These are phyloP conservation scores for Litsea cubeba DNA, from an alignment of 164 flowering plant species.

Conservation along the genomic window DNA sequence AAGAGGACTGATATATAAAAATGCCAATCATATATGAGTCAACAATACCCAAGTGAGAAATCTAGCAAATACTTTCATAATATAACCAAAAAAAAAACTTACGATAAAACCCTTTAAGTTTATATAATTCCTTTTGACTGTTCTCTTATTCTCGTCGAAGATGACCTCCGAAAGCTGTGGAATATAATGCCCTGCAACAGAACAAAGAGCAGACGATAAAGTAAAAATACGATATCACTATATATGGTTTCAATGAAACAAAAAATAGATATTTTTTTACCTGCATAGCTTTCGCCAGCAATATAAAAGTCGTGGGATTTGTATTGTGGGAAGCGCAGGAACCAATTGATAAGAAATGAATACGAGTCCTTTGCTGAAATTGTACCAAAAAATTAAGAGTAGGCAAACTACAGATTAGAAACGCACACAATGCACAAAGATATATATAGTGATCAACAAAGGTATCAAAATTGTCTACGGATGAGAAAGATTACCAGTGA, in stretches of 20 bases:
- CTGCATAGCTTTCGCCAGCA: slow-evolving; percentile 87
- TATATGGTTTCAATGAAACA: not conserved
- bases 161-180: slow-evolving; percentile 71
- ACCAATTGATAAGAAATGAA: slow-evolving; percentile 66
- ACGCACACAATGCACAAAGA: not conserved
- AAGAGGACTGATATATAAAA: not conserved
- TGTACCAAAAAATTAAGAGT: not conserved
- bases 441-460: too few species aligned
- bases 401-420: not conserved
- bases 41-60: too few species aligned
- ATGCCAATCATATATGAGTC: too few species aligned
- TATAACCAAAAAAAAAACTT: slow-evolving; percentile 5
- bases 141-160: slow-evolving; percentile 43
- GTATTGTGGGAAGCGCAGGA: slow-evolving; percentile 66
- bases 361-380: slow-evolving; percentile 56
- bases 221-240: not conserved
- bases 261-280: slow-evolving; percentile 15
- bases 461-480: too few species aligned
- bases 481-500: slow-evolving; percentile 1
- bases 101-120: slow-evolving; percentile 81
- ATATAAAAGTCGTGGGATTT: slow-evolving; percentile 67
- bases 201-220: not conserved
- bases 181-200: slow-evolving; percentile 49
- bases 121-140: slow-evolving; percentile 28
- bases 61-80: not conserved